Evolutionary conservation across 2,329 filamentous ascomycete genomes (phyloP).

Genomic region (Phoma sp.): DNA sequence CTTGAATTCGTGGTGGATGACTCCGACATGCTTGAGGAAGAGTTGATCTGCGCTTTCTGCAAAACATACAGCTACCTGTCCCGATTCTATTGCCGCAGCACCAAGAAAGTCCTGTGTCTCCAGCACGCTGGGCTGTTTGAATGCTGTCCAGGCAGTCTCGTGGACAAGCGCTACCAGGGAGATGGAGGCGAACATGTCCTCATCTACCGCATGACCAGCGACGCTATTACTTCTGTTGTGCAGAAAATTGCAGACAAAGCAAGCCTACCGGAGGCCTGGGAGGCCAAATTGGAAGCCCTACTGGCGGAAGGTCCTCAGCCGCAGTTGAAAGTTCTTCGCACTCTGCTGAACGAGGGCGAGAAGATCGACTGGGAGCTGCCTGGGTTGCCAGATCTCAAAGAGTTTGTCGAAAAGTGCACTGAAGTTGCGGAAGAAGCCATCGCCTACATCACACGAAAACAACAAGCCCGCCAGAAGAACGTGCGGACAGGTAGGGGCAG

Average conservation of each 20-base stretch:
- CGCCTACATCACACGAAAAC: slow-evolving; percentile 94
- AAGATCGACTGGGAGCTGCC: slow-evolving; percentile 90
- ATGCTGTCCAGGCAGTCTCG: slow-evolving; percentile 72
- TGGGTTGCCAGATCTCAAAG: slow-evolving; percentile 79
- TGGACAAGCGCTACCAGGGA: slow-evolving; percentile 69
- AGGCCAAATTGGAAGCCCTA: slow-evolving; percentile 83
- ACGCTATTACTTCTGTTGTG: slow-evolving; percentile 69
- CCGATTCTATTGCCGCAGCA: slow-evolving; percentile 82
- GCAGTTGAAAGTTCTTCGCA: slow-evolving; percentile 82
- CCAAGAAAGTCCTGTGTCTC: slow-evolving; percentile 82
- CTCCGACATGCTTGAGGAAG: slow-evolving; percentile 82
- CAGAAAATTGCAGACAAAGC: slow-evolving; percentile 87
- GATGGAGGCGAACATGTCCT: slow-evolving; percentile 69
- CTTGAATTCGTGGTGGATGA: slow-evolving; percentile 56
- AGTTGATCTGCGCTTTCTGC: slow-evolving; percentile 90
- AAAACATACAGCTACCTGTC: slow-evolving; percentile 92
- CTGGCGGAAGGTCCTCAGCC: slow-evolving; percentile 85
- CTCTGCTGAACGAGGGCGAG: slow-evolving; percentile 89
- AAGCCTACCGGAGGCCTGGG: slow-evolving; percentile 83
- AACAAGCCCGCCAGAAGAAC: slow-evolving; percentile 94
- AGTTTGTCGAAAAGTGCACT: slow-evolving; percentile 94
- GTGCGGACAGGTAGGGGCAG: slow-evolving; percentile 83
- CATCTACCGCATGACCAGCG: slow-evolving; percentile 77
- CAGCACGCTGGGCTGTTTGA: slow-evolving; percentile 79
- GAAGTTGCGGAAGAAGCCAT: slow-evolving; percentile 98